phyloP scores from a whole-genome alignment of 1,284 basidiomycete species.

The Apiotrichum laibachii region DNA sequence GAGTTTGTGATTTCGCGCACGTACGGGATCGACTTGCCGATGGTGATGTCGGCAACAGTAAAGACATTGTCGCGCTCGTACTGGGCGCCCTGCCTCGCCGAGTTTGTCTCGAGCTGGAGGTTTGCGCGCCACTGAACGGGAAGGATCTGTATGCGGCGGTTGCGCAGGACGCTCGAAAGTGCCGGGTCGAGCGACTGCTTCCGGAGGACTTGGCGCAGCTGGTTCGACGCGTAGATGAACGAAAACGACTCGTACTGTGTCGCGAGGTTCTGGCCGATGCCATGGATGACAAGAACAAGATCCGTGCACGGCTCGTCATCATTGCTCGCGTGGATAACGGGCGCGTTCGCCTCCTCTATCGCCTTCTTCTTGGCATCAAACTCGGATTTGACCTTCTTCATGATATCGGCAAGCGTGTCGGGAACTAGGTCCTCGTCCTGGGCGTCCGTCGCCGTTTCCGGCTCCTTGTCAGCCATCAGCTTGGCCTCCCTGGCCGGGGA shows the following conservation, averaged over 20 bases:
- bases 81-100: constrained; percentile 50
- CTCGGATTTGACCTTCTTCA: constrained; percentile 13
- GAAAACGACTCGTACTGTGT: constrained; percentile 55
- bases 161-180: constrained; percentile 52
- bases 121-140: constrained; percentile 59
- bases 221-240: constrained; percentile 56
- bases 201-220: constrained; percentile 52
- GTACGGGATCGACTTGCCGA: constrained; percentile 54
- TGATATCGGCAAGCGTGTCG: neutral
- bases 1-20: constrained; percentile 56
- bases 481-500: constrained; percentile 5
- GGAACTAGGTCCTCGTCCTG: neutral
- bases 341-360: constrained; percentile 46
- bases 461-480: constrained; percentile 14
- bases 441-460: neutral
- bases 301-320: constrained; percentile 53
- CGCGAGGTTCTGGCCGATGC: constrained; percentile 55
- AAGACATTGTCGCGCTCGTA: constrained; percentile 55
- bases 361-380: constrained; percentile 21
- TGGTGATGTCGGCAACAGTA: constrained; percentile 55
- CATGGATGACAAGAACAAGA: constrained; percentile 55
- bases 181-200: constrained; percentile 53
- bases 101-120: constrained; percentile 52
- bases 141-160: constrained; percentile 54
- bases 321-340: constrained; percentile 42